Evolutionary conservation across 148 eudicot species (phyloP), one percentile per base, ranked within the genome.

Genomic region (Fagopyrum homotropicum): DNA sequence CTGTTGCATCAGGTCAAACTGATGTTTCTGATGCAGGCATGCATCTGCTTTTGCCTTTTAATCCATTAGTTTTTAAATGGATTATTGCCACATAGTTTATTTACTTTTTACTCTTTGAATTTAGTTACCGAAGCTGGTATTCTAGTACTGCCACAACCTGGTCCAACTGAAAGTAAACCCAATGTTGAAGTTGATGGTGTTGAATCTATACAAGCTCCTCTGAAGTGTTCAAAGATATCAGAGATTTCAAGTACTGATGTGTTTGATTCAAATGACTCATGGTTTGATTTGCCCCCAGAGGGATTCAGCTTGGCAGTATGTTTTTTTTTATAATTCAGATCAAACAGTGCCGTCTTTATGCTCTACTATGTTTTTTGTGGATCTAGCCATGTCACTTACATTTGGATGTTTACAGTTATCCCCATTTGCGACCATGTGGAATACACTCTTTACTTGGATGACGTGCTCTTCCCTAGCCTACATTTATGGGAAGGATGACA

Each of bases 381-480:
- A 17, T 57, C 9, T 6, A 57, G 29, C 9, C 30, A 19, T 57
- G 2, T 57, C 29, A 57, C 30, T 19, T 75, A 56, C 44, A 29
- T 73, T 69, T 83, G 70, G 73, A 35, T 82, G 68, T 77, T 57
- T 87, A 69, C 90, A 95, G 98, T 78, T 95, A 70, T 95, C 97
- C 51, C 90, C 97, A 43, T 95, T 95, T 84, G 93, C 96, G 76
- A 85, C 86, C 73, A 90, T 92, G 92, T 92, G 89, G 88, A 86
- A 83, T 84, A 84, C 96, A 45, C 88, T 95, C 49, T 95, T 95
- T 75, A 81, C 90, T 74, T 95, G 99, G 97, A 81, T 83, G 73
- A 86, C 99, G 6, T 92, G 93, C 56, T 95, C 97, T 77, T 90
- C 97, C 66, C 73, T 92, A 83, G 97, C 99, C 35, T 95, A 86